A percentile compares a stretch with the other conserved stretches of the same genome.
These are phyloP conservation scores for Solanum hybrid DNA, from an alignment of 305 asterid species.

Conservation along the genomic window DNA sequence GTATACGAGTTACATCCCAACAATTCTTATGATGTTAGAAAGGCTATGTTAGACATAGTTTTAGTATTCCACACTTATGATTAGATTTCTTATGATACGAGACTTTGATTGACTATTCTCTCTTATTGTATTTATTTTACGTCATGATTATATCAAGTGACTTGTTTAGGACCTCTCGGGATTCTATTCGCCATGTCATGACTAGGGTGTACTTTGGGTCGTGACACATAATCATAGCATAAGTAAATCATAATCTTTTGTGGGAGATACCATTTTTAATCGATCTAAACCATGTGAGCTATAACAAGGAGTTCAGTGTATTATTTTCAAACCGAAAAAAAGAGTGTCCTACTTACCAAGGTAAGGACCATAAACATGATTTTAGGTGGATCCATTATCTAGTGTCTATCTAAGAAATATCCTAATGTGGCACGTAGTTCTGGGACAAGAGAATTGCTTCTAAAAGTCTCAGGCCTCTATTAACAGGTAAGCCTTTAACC, in stretches of 20 bases:
- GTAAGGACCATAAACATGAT: background rate
- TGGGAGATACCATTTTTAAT: background rate
- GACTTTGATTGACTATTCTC: background rate
- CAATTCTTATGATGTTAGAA: background rate
- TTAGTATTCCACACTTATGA: background rate
- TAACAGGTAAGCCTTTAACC: background rate
- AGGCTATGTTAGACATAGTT: background rate
- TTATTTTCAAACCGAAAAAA: background rate
- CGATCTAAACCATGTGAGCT: background rate
- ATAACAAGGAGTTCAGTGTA: background rate
- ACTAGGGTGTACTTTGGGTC: background rate
- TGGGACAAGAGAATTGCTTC: background rate
- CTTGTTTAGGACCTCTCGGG: background rate
- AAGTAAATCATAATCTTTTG: background rate
- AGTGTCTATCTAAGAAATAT: background rate
- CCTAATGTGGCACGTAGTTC: background rate
- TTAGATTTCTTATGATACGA: background rate
- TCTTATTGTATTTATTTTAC: too few relatives aligned
- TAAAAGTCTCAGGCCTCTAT: background rate
- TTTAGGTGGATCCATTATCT: background rate
- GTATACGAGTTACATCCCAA: background rate
- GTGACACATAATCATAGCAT: background rate
- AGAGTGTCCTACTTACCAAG: background rate
- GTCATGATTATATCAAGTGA: background rate
- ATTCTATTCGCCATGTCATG: background rate